phyloP scores from a whole-genome alignment of 345 rosid genomes.

The Schrenkiella parvula region DNA sequence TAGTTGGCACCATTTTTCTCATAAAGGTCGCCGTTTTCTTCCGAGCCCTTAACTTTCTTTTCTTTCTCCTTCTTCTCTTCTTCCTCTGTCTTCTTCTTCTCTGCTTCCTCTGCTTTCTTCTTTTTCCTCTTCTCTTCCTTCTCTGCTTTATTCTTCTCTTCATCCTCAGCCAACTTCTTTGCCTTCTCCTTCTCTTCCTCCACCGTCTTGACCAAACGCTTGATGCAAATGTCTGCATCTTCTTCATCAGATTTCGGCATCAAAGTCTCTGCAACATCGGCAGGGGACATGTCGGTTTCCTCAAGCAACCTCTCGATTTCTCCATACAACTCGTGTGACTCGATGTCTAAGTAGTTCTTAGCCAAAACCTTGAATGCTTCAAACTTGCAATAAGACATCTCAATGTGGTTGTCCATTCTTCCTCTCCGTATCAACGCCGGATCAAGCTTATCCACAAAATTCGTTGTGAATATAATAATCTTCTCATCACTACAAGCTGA shows the following conservation, averaged over 20 bases:
- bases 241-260: constrained; percentile 39
- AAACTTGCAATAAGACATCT: constrained; percentile 42
- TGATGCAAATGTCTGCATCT: constrained; percentile 31
- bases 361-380: constrained; percentile 48
- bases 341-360: constrained; percentile 38
- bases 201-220: constrained; percentile 35
- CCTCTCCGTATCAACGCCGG: constrained; percentile 46
- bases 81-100: background rate
- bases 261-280: constrained; percentile 48
- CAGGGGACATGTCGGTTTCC: constrained; percentile 34
- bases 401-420: constrained; percentile 53
- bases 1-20: background rate
- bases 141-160: constrained; percentile 17
- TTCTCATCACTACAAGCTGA: constrained; percentile 49
- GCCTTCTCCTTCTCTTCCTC: constrained; percentile 31
- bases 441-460: constrained; percentile 44
- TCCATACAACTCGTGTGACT: constrained; percentile 27
- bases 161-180: constrained; percentile 15
- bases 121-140: background rate
- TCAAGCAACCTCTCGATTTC: constrained; percentile 22
- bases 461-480: constrained; percentile 44
- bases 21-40: background rate
- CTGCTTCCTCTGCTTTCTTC: constrained; percentile 1
- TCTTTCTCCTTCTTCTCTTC: background rate
- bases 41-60: background rate